Base-by-base conservation (phyloP, 768 basidiomycete genomes). In the Boletus eberwhitei region DNA sequence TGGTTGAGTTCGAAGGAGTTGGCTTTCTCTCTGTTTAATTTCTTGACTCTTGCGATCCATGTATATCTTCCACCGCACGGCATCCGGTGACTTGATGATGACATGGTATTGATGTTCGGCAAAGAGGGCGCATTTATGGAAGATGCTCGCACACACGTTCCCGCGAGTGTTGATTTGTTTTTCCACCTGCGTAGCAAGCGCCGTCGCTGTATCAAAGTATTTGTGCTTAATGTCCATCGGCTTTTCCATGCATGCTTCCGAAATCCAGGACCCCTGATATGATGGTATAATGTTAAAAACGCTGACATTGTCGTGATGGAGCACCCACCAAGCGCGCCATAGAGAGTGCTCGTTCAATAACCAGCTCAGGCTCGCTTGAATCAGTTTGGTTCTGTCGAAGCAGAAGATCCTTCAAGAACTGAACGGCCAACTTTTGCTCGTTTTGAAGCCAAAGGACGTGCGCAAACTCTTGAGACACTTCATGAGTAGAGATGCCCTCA, bases 361-460 rank as follows among this genome's bases (percentile, higher is more conserved):
- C 32, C 36, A 59, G 41, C 31, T 60, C 59, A 9, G 59, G 67
- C 5, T 57, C 43, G 11, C 32, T 48, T 29, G 48, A 55, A 52
- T 39, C 8, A 47, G 47, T 12, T 54, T 58, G 45, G 48, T 51
- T 54, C 34, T 55, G 64, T 57, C 32, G 61, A 50, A 50, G 45
- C 32, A 64, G 24, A 34, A 76, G 66, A 35, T 74, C 73, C 48
- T 79, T 79, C 50, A 96, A 75, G 47, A 81, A 85, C 55, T 87
- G 81, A 42, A 95, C 86, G 0, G 96, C 95, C 5, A 87, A 70
- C 56, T 84, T 85, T 61, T 93, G 88, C 66, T 99, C 96, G 41
- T 83, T 84, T 55, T 91, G 87, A 11, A 82, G 71, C 93, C 96
- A 98, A 8, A 98, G 77, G 17, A 98, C 93, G 54, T 86, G 83